A percentile compares a stretch with the other conserved stretches of the same genome.
Evolutionary conservation across 1,284 basidiomycete genomes (phyloP).

Genomic region (Gomphus sp.): DNA sequence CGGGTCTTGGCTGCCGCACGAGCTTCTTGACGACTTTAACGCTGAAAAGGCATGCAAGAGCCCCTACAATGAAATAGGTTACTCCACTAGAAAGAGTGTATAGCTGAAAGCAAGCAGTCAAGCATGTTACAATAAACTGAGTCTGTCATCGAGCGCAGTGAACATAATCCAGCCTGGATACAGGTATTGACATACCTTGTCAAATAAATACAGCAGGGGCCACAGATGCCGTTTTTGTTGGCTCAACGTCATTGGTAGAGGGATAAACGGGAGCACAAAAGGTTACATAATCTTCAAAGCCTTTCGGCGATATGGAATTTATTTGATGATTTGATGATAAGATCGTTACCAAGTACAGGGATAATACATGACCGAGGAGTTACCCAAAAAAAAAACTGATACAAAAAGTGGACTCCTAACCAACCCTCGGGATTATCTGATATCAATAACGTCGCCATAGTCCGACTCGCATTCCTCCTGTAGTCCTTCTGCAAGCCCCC

Average conservation of each 20-base stretch:
- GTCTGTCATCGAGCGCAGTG: slow-evolving; percentile 17
- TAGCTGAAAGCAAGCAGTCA: slow-evolving; percentile 49
- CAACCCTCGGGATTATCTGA: background rate
- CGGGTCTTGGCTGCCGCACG: slow-evolving; percentile 67
- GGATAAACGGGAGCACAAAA: no score
- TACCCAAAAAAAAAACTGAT: background rate
- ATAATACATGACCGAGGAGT: background rate
- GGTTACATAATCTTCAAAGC: no score
- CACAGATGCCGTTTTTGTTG: no score
- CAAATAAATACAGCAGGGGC: background rate
- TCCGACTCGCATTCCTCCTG: background rate
- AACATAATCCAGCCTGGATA: background rate
- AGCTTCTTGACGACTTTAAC: slow-evolving; percentile 63
- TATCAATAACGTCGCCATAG: background rate
- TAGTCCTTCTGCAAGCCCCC: background rate
- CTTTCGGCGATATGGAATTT: no score
- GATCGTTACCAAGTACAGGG: background rate
- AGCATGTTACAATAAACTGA: slow-evolving; percentile 41
- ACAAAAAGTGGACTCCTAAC: background rate
- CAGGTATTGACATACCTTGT: background rate
- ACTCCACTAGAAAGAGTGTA: slow-evolving; percentile 64
- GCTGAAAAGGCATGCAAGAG: slow-evolving; percentile 47
- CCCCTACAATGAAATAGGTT: slow-evolving; percentile 59
- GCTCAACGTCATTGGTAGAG: no score
- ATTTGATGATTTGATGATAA: background rate